These are phyloP conservation scores for Hemileia vastatrix DNA, from an alignment of 1,284 basidiomycete species.

Conservation along the genomic window DNA sequence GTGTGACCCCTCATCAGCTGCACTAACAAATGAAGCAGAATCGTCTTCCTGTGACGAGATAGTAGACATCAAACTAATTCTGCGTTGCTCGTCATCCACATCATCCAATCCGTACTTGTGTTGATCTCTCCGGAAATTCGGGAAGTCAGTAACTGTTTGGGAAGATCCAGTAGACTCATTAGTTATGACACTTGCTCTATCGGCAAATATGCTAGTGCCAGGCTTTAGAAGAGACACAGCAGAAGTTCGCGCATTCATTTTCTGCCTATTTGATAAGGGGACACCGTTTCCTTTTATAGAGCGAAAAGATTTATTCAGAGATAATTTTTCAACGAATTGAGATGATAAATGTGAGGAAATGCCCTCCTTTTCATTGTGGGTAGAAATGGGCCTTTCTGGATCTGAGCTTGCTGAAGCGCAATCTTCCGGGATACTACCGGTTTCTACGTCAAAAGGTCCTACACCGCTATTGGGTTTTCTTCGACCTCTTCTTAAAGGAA, in stretches of 20 bases:
- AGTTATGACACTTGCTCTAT: no score
- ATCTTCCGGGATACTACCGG: not conserved
- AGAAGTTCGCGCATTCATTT: not conserved
- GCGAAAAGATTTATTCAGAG: not conserved
- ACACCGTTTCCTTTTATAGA: not conserved
- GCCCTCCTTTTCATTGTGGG: not conserved
- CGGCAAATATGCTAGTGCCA: constrained; percentile 21
- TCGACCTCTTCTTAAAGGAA: constrained; percentile 12
- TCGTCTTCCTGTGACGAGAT: no score
- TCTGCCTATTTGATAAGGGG: not conserved
- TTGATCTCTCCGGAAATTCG: no score
- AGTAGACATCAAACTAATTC: no score
- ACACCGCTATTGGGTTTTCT: constrained; percentile 1
- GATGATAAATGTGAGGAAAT: not conserved
- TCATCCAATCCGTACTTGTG: no score
- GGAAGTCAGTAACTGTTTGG: no score
- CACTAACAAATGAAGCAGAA: no score
- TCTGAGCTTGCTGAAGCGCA: not conserved
- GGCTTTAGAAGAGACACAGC: constrained; percentile 15
- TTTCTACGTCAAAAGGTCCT: not conserved
- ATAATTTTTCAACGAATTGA: not conserved
- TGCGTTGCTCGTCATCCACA: no score
- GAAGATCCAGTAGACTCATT: no score
- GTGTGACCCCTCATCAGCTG: no score
- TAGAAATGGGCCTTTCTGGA: not conserved